Percentiles rank a stretch among this genome's conserved stretches.
Conservation (phyloP, 2,329 filamentous ascomycete genomes). For the Xenoacremonium recifei region DNA sequence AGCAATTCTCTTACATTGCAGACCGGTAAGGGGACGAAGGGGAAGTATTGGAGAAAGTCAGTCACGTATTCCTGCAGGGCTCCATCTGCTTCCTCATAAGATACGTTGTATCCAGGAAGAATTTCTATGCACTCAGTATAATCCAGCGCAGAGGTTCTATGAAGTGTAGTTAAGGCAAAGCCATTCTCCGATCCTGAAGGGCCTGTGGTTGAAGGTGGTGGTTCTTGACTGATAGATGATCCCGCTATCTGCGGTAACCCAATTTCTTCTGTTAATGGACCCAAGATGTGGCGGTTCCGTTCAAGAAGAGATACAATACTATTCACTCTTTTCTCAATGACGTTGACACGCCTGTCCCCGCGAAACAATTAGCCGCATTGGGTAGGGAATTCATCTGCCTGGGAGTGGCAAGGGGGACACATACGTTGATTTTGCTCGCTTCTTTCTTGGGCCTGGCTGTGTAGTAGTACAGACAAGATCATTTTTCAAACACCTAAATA, state of each 20-base stretch:
- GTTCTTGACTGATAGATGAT: not conserved
- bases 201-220: not conserved
- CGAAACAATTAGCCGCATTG: no score
- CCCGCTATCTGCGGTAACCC: not conserved
- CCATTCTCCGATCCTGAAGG: not conserved
- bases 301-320: not conserved
- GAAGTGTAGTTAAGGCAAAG: not conserved
- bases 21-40: constrained; percentile 1
- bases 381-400: no score
- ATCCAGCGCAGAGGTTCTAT: not conserved
- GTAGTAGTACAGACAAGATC: not conserved
- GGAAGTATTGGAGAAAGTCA: constrained; percentile 1
- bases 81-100: not conserved
- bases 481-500: not conserved
- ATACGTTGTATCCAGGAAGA: not conserved
- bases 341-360: not conserved
- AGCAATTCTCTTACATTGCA: not conserved
- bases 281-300: not conserved
- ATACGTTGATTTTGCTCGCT: not conserved
- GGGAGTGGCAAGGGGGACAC: not conserved
- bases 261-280: not conserved
- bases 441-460: not conserved
- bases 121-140: not conserved
- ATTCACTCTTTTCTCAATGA: not conserved
- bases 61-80: not conserved